These are phyloP conservation scores for Tolypocladium tropicale DNA, from an alignment of 2,329 filamentous ascomycete species.

Conservation along the genomic window DNA sequence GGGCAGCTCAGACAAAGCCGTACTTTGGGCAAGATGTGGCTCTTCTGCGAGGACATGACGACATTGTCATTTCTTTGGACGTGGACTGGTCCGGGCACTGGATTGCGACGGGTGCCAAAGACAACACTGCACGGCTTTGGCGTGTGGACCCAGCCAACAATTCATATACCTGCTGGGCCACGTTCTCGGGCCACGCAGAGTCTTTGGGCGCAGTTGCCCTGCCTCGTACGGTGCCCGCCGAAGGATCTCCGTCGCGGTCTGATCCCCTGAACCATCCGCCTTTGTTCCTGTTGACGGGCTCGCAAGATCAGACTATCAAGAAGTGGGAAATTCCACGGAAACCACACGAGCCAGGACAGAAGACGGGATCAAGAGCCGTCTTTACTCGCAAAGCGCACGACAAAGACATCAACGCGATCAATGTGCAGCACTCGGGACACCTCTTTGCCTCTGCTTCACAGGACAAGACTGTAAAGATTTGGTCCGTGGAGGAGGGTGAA, in stretches of 20 bases:
- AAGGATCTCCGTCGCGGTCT: constrained; percentile 58
- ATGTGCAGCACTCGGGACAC: constrained; percentile 62
- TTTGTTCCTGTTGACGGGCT: constrained; percentile 78
- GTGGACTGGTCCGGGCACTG: constrained; percentile 96
- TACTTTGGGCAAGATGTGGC: constrained; percentile 89
- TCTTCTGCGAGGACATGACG: constrained; percentile 78
- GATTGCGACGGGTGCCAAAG: constrained; percentile 92
- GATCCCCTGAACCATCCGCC: constrained; percentile 74
- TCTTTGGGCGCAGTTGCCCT: constrained; percentile 85
- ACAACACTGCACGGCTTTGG: constrained; percentile 91
- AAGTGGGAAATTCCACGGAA: constrained; percentile 71
- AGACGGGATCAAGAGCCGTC: constrained; percentile 51
- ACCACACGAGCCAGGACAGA: constrained; percentile 29
- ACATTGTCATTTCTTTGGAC: constrained; percentile 91
- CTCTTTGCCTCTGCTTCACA: constrained; percentile 94
- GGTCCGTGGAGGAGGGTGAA: constrained; percentile 82
- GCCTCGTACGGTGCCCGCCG: constrained; percentile 57
- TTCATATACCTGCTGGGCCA: constrained; percentile 69
- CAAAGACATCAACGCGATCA: constrained; percentile 95
- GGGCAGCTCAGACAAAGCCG: constrained; percentile 20
- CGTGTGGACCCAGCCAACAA: constrained; percentile 65
- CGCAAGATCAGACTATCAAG: constrained; percentile 92
- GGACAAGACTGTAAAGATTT: constrained; percentile 94
- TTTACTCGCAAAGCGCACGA: constrained; percentile 96
- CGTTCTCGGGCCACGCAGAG: constrained; percentile 86